Base-by-base conservation (phyloP, 371 early-diverging fungal species). In the Haplosporangium sp. region DNA sequence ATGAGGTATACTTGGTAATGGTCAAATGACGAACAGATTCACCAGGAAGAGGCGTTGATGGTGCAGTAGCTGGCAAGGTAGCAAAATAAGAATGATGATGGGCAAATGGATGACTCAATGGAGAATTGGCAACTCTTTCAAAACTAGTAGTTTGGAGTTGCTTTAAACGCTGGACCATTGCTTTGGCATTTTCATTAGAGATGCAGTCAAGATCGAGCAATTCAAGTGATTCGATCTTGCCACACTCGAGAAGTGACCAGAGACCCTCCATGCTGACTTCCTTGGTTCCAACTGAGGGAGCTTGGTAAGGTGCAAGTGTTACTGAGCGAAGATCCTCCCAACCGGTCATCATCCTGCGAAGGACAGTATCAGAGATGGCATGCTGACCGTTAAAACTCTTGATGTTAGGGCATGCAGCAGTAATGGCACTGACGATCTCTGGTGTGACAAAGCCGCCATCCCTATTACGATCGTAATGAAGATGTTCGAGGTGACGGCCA, bases 401-500 rank as follows among this genome's bases (percentile, higher is more conserved):
- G 74, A 88, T 86, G 8, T 84, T 78, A 4, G 87, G 88, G 38
- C 85, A 84, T 10, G 85, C 85, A 3, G 84, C 77, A 6, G 86
- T 79, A 58, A 88, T 83, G 38, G 86, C 86, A 48, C 77, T 82
- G 53, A 88, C 81, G 19, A 86, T 39, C 44, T 82, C 84, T 17
- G 85, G 74, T 1, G 85, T 83, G 4, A 82, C 76, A 17, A 87
- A 73, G 4, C 87, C 84, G 34, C 76, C 76, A 55, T 86, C 87
- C 37, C 71, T 77, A 66, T 88, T 88, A 53, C 73, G 72, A 10
- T 83, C 74, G 53, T 87, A 88, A 11, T 75, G 61, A 35, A 86
- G 66, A 0, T 72, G 69, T 50, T 79, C 67, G 3, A 88, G 78
- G 1, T 74, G 69, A n/a, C 82, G 81, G 2, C 85, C 87, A 67